Evolutionary conservation across 495 filamentous ascomycete genomes (phyloP).

Genomic region (Aspergillus mulundensis): DNA sequence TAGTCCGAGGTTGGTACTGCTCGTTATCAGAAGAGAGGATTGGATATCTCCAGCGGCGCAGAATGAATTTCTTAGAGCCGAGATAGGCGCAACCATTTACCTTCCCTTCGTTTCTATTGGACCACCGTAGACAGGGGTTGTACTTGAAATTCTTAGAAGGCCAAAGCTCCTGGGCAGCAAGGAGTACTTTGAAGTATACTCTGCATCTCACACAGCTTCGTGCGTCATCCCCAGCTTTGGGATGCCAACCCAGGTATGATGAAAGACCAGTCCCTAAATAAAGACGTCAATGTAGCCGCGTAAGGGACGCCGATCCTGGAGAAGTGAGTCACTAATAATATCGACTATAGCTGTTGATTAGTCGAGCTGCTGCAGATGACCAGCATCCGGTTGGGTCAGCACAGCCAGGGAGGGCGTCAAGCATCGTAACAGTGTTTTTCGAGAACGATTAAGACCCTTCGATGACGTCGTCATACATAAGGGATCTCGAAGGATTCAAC

Average conservation of each 20-base stretch:
- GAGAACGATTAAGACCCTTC: not conserved
- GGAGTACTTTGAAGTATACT: not conserved
- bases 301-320: not conserved
- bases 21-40: not conserved
- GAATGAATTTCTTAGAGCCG: not conserved
- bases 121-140: not conserved
- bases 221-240: not conserved
- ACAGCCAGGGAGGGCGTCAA: not conserved
- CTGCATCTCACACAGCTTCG: not conserved
- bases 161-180: not conserved
- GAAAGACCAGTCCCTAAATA: not conserved
- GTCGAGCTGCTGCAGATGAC: not conserved
- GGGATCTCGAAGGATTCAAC: not conserved
- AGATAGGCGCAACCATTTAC: not conserved
- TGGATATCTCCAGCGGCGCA: not conserved
- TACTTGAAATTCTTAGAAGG: not conserved
- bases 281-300: not conserved
- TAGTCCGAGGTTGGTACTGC: too few relatives aligned
- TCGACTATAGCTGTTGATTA: not conserved
- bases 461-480: slow-evolving; percentile 2
- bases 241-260: not conserved
- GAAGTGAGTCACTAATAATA: not conserved
- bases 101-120: not conserved
- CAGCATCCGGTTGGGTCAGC: not conserved
- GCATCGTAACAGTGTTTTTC: not conserved